Evolutionary conservation across 192 early-diverging fungal species (phyloP).

Genomic region (Backusella circina): DNA sequence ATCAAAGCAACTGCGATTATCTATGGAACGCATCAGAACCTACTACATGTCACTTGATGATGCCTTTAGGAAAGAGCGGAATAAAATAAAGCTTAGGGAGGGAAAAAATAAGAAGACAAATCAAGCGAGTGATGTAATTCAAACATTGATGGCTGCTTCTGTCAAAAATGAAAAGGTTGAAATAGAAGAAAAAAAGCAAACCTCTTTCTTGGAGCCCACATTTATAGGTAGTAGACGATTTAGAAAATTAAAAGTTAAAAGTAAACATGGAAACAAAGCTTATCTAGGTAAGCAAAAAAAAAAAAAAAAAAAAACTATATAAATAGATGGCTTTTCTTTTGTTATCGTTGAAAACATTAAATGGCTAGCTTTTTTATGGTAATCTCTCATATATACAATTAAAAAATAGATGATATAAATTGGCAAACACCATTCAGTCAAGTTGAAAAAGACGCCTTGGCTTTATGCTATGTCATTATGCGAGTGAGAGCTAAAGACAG

Average conservation of each 20-base stretch:
- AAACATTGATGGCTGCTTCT: background rate
- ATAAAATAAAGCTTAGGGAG: background rate
- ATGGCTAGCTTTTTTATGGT: no score
- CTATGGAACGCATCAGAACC: background rate
- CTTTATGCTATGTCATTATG: conserved; percentile 1
- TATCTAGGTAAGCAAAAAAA: background rate
- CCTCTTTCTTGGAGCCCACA: background rate
- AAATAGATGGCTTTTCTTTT: no score
- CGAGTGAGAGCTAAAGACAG: background rate
- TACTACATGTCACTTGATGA: background rate
- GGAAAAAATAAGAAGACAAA: background rate
- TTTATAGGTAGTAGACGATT: conserved; percentile 6
- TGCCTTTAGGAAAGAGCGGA: background rate
- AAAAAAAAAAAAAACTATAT: background rate
- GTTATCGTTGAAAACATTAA: no score
- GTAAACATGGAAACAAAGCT: background rate
- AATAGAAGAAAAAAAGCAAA: background rate
- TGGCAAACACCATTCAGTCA: background rate
- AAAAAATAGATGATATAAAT: background rate
- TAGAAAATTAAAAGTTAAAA: background rate
- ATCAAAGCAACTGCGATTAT: background rate
- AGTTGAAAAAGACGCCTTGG: background rate
- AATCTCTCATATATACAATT: no score
- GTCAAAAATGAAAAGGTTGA: background rate
- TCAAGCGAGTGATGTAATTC: background rate